Evolutionary conservation across 495 filamentous ascomycete genomes (phyloP).

Genomic region (Neurospora tetrasperma): DNA sequence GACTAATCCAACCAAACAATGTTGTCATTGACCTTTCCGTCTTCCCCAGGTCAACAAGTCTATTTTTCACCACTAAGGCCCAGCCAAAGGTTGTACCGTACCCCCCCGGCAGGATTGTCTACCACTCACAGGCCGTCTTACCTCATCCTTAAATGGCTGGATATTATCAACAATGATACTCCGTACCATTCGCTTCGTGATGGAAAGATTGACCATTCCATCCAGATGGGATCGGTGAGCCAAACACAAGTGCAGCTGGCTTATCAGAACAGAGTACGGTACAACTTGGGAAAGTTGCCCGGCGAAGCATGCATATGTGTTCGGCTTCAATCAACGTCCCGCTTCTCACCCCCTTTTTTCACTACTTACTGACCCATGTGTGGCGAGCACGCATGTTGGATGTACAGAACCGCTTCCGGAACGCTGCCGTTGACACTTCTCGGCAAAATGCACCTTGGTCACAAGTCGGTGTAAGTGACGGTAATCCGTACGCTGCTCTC

Average conservation of each 20-base stretch:
- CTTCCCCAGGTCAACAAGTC: constrained; percentile 3
- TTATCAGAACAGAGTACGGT: not conserved
- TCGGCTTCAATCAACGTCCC: not conserved
- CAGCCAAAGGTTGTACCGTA: not conserved
- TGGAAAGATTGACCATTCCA: constrained; percentile 1
- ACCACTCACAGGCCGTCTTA: not conserved
- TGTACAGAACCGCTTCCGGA: not conserved
- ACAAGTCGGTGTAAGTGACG: not conserved
- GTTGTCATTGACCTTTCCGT: not conserved
- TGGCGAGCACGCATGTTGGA: not conserved
- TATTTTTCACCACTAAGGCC: constrained; percentile 6
- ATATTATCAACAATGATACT: constrained; percentile 5
- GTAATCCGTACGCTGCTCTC: not conserved
- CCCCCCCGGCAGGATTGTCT: not conserved
- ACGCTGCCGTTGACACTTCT: not conserved
- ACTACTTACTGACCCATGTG: not conserved
- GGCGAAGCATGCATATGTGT: not conserved
- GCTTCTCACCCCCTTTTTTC: not conserved
- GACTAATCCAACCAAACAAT: not conserved
- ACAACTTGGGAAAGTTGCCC: not conserved
- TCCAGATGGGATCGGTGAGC: not conserved
- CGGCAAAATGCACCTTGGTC: not conserved
- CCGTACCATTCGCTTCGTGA: constrained; percentile 2
- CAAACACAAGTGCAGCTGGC: not conserved
- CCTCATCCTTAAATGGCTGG: constrained; percentile 3